Conservation (phyloP, 331 rosid species). For the Cydonia oblonga region DNA sequence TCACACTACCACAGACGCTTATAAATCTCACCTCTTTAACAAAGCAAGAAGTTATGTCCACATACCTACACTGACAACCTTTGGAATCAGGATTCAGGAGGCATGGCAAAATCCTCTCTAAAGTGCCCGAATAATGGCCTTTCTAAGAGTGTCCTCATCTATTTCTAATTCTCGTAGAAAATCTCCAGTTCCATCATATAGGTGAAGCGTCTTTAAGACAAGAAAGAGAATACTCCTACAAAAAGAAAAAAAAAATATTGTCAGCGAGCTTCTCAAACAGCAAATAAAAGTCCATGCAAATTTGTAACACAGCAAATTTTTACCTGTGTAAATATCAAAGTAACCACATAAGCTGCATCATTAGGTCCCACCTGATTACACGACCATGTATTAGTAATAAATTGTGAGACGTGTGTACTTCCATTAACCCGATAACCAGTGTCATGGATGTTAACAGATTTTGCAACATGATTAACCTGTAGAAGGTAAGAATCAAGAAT, state of each 20-base stretch:
- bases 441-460: conserved; percentile 71
- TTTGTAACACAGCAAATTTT: not conserved
- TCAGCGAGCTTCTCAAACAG: no score
- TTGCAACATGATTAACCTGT: conserved; percentile 92
- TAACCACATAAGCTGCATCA: conserved; percentile 92
- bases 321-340: conserved; percentile 90
- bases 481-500: not conserved
- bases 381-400: conserved; percentile 80
- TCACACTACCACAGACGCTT: not conserved
- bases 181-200: conserved; percentile 86
- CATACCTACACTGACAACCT: conserved; percentile 77
- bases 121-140: conserved; percentile 87
- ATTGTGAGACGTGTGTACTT: conserved; percentile 81
- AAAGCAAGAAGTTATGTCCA: conserved; percentile 1
- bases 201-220: conserved; percentile 88
- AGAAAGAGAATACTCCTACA: conserved; percentile 80
- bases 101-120: conserved; percentile 70
- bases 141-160: conserved; percentile 66
- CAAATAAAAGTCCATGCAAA: not conserved
- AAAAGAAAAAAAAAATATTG: no score
- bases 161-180: conserved; percentile 63
- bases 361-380: conserved; percentile 95
- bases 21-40: not conserved
- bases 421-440: conserved; percentile 74
- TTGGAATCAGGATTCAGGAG: conserved; percentile 96